Base-by-base conservation (phyloP, 2,329 filamentous ascomycete species). In the Trichoderma hamatum region DNA sequence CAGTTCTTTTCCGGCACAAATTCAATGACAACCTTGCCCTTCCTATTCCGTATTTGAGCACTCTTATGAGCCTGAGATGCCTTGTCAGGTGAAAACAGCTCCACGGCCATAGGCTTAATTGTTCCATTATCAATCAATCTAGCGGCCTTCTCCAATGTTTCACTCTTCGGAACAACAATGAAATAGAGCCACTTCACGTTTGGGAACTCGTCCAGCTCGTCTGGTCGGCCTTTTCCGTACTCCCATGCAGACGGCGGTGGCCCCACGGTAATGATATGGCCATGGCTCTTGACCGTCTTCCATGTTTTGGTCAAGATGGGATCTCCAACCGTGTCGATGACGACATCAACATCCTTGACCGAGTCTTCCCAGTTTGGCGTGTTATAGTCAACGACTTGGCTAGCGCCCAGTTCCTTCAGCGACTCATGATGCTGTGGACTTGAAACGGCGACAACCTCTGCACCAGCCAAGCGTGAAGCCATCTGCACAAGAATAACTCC, bases 201-300 rank as follows among this genome's bases (percentile, higher is more conserved):
- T 0, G 76, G 76, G 2, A 75, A 62, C 0, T 21, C 36, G 1
- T 39, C 46, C 0, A 72, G 21, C 66, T 79, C 75, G 0, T 70
- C 60, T 0, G 77, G 74, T 5, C 70, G 36, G 1, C 54, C 72
- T 3, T 62, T 49, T 0, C 70, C 72, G n/a, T 76, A 78, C 0
- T 78, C 78, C 79, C 79, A 80, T 0, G 68, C 19, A 0, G 78
- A 78, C 0, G 78, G 73, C 7, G 79, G 78, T 54, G 80, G 79
- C 2, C 72, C 78, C 0, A 82, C 74, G 0, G 80, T 81, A 0
- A 82, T 73, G 11, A 81, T 76, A 0, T 69, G 68, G 0, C 79
- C 80, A 14, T 72, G 68, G 1, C 69, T 61, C 49, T 77, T 78
- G 3, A 82, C 72, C 0, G 72, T 70, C 16, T 70, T 64, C 79